Evolutionary conservation across 176 grass and related monocot species (phyloP).

Genomic region (Saccharum officinarum): DNA sequence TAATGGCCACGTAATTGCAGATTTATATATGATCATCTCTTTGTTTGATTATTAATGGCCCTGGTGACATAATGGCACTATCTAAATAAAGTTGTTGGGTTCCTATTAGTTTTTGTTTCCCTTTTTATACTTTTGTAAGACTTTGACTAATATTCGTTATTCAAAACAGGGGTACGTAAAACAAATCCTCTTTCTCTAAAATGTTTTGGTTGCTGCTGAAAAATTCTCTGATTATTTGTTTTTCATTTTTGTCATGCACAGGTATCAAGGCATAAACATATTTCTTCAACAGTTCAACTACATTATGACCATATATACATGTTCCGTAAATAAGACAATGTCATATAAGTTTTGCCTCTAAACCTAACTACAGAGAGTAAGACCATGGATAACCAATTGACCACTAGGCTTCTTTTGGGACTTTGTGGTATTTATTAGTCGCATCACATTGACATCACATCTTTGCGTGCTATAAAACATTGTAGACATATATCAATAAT

Average conservation of each 20-base stretch:
- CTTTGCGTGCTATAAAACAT: too few species aligned
- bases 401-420: neutral
- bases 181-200: neutral
- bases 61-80: neutral
- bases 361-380: too few species aligned
- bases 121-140: neutral
- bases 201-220: neutral
- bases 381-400: neutral
- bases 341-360: too few species aligned
- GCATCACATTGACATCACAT: too few species aligned
- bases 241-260: neutral
- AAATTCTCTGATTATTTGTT: neutral
- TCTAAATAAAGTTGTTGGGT: neutral
- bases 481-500: neutral
- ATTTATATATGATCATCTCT: too few species aligned
- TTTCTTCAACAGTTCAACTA: neutral
- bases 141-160: neutral
- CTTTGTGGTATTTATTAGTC: too few species aligned
- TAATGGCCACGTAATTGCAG: too few species aligned
- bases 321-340: too few species aligned
- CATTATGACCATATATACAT: neutral
- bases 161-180: neutral
- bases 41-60: neutral
- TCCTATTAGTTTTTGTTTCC: neutral
- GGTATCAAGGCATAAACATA: neutral